phyloP scores from a whole-genome alignment of 805 yeast genomes.

The Jamesozyma jinghongensis region DNA sequence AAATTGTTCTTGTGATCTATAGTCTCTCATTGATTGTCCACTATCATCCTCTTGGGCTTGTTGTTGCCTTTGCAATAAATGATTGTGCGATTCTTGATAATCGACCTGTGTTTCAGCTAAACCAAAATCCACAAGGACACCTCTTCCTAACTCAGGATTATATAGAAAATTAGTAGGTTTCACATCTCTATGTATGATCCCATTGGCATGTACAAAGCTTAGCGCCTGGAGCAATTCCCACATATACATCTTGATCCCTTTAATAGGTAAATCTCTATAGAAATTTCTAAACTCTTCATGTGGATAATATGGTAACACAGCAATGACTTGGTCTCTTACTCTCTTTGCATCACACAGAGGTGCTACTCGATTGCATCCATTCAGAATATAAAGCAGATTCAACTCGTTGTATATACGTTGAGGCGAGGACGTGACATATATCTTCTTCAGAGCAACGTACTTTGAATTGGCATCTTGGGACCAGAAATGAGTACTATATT shows the following conservation, averaged over 20 bases:
- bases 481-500: conserved; percentile 27
- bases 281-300: conserved; percentile 87
- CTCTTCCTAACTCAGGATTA: conserved; percentile 56
- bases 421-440: conserved; percentile 93
- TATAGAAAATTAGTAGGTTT: conserved; percentile 75
- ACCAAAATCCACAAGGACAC: conserved; percentile 88
- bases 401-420: conserved; percentile 83
- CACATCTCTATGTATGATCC: conserved; percentile 85
- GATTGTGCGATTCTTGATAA: conserved; percentile 4
- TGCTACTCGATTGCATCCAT: conserved; percentile 68
- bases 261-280: conserved; percentile 67
- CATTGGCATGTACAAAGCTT: conserved; percentile 56
- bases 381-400: conserved; percentile 57
- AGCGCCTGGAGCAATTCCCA: conserved; percentile 68
- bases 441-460: conserved; percentile 80
- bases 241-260: conserved; percentile 75
- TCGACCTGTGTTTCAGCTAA: conserved; percentile 58
- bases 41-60: not conserved
- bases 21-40: conserved; percentile 9
- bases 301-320: conserved; percentile 82
- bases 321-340: conserved; percentile 83
- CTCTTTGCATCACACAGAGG: conserved; percentile 85
- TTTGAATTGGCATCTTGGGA: conserved; percentile 31
- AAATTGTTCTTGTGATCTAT: conserved; percentile 26
- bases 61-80: conserved; percentile 1